These are phyloP conservation scores for Apiospora arundinis DNA, from an alignment of 2,329 filamentous ascomycete species.

Conservation along the genomic window DNA sequence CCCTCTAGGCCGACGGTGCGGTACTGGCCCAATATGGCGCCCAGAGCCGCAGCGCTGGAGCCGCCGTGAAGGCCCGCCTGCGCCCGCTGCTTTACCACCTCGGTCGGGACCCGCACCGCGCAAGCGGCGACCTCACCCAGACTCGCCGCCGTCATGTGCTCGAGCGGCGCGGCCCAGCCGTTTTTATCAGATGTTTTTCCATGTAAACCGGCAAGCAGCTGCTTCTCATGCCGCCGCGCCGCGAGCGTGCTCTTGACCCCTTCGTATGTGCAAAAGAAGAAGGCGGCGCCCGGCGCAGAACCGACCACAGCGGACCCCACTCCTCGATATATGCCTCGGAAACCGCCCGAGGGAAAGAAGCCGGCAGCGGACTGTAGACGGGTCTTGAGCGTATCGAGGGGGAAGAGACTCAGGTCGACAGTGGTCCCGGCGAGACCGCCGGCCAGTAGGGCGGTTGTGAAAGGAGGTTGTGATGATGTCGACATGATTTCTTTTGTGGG, in stretches of 20 bases:
- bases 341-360: constrained; percentile 84
- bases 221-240: constrained; percentile 36
- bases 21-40: constrained; percentile 67
- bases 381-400: constrained; percentile 98
- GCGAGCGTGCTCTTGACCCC: constrained; percentile 65
- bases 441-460: constrained; percentile 71
- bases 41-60: constrained; percentile 69
- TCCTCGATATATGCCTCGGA: constrained; percentile 91
- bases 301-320: constrained; percentile 89
- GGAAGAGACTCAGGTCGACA: constrained; percentile 95
- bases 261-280: constrained; percentile 98
- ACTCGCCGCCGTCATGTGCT: constrained; percentile 86
- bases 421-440: constrained; percentile 93
- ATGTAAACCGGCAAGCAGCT: constrained; percentile 23
- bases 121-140: constrained; percentile 92
- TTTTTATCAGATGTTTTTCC: not conserved
- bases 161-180: constrained; percentile 42
- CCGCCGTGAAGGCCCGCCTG: constrained; percentile 85
- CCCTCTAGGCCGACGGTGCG: constrained; percentile 52
- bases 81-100: constrained; percentile 96
- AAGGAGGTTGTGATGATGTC: constrained; percentile 47
- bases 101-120: constrained; percentile 89
- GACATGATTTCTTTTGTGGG: not conserved
- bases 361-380: constrained; percentile 84
- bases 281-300: constrained; percentile 89